phyloP scores from a whole-genome alignment of 495 filamentous ascomycete genomes.

The Penicillium lividum region DNA sequence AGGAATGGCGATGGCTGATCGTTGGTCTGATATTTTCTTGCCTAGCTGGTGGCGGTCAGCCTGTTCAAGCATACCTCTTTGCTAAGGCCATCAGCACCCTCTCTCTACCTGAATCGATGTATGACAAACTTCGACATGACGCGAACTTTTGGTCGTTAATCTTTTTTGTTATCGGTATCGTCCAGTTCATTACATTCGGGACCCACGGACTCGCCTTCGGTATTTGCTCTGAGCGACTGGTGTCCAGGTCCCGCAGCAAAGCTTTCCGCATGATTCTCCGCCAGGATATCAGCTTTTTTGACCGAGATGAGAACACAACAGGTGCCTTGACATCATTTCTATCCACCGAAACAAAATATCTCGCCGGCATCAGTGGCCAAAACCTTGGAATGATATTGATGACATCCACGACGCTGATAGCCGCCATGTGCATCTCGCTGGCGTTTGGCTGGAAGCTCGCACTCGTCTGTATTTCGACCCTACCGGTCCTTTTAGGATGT shows the following conservation, averaged over 20 bases:
- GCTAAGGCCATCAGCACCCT: constrained; percentile 35
- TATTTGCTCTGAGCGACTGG: constrained; percentile 4
- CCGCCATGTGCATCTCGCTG: constrained; percentile 56
- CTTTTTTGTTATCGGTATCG: constrained; percentile 56
- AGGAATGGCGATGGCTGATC: constrained; percentile 24
- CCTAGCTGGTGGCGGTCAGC: constrained; percentile 38
- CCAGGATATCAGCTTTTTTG: constrained; percentile 60
- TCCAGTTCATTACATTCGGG: constrained; percentile 2
- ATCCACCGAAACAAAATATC: constrained; percentile 60
- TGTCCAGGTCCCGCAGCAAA: constrained; percentile 4
- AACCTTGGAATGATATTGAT: constrained; percentile 19
- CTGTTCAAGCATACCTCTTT: constrained; percentile 41
- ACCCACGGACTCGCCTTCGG: background rate
- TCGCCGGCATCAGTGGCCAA: constrained; percentile 49
- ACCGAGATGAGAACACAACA: constrained; percentile 49
- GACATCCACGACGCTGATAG: constrained; percentile 50
- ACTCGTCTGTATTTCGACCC: constrained; percentile 43
- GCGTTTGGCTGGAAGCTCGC: constrained; percentile 64
- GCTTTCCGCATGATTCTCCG: constrained; percentile 47
- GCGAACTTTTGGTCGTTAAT: constrained; percentile 67
- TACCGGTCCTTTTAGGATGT: constrained; percentile 55
- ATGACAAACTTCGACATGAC: constrained; percentile 24
- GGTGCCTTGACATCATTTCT: constrained; percentile 53
- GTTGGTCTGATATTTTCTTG: background rate
- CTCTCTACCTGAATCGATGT: constrained; percentile 29